Percentiles rank a stretch among this genome's conserved stretches.
Evolutionary conservation across 108 stramenopile species (phyloP).

Genomic region (Cyclotella kingstonii): DNA sequence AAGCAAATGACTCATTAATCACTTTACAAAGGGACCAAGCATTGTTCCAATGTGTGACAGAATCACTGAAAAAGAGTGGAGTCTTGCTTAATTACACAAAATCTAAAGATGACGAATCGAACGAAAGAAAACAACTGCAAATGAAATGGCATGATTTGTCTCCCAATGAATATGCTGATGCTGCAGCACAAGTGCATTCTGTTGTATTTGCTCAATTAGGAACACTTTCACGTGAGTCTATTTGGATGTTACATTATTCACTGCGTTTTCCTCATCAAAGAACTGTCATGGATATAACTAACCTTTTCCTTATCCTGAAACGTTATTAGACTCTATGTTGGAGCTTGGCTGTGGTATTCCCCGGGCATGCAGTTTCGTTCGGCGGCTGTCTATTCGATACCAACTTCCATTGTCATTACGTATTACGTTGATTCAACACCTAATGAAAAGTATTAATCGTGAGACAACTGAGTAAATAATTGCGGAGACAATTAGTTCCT

Average conservation of each 20-base stretch:
- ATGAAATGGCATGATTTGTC: constrained; percentile 75
- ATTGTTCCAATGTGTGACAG: constrained; percentile 60
- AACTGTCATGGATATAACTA: background rate
- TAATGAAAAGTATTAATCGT: constrained; percentile 42
- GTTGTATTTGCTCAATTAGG: constrained; percentile 76
- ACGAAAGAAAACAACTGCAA: constrained; percentile 34
- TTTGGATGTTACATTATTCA: background rate
- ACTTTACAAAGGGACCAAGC: constrained; percentile 47
- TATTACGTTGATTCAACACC: constrained; percentile 62
- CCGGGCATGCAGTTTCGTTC: constrained; percentile 63
- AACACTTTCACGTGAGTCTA: constrained; percentile 48
- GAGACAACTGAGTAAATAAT: too few relatives aligned
- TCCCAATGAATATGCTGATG: constrained; percentile 52
- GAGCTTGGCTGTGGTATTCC: constrained; percentile 66
- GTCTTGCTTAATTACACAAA: constrained; percentile 60
- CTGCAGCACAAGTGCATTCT: constrained; percentile 75
- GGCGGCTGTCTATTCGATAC: constrained; percentile 63
- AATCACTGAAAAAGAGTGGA: constrained; percentile 63
- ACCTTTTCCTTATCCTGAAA: background rate
- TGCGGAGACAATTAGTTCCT: too few relatives aligned
- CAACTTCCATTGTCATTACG: constrained; percentile 69
- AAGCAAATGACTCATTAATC: background rate
- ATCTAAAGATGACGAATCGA: constrained; percentile 6
- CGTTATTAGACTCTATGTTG: constrained; percentile 52
- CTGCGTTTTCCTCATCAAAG: background rate